Evolutionary conservation across 148 eudicot species (phyloP).

Genomic region (Oxyria digyna): DNA sequence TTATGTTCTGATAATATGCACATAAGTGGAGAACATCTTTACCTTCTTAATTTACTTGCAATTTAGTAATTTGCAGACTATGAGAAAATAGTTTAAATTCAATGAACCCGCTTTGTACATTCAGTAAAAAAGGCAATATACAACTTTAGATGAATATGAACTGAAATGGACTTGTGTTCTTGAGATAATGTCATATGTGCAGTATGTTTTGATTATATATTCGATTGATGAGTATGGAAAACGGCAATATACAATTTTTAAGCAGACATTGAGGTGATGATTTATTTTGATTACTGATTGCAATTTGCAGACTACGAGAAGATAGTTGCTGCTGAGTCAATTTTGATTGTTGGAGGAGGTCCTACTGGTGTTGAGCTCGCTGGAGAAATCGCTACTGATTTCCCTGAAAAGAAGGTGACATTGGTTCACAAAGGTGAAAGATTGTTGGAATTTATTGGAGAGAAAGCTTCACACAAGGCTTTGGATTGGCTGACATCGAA

Average conservation of each 20-base stretch:
- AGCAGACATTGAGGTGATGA: neutral
- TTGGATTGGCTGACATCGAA: constrained; percentile 41
- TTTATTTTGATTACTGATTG: neutral
- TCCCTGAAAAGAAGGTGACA: constrained; percentile 41
- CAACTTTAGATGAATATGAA: too few relatives aligned
- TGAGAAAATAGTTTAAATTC: too few relatives aligned
- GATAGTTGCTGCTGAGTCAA: constrained; percentile 27
- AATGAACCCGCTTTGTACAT: too few relatives aligned
- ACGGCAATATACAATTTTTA: neutral
- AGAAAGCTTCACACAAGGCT: constrained; percentile 43
- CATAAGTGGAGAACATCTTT: neutral
- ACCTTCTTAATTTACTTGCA: neutral
- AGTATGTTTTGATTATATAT: too few relatives aligned
- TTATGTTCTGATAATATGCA: too few relatives aligned
- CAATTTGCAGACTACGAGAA: constrained; percentile 35
- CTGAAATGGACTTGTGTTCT: too few relatives aligned
- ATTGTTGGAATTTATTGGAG: constrained; percentile 41
- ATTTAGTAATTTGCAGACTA: too few relatives aligned
- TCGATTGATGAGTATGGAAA: neutral
- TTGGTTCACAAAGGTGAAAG: constrained; percentile 41
- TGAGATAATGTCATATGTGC: too few relatives aligned
- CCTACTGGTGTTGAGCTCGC: constrained; percentile 64
- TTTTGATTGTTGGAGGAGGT: constrained; percentile 55
- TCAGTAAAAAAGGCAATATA: too few relatives aligned
- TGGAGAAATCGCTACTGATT: constrained; percentile 43